phyloP scores from a whole-genome alignment of 805 yeast genomes.

The Metschnikowia santaceciliae region DNA sequence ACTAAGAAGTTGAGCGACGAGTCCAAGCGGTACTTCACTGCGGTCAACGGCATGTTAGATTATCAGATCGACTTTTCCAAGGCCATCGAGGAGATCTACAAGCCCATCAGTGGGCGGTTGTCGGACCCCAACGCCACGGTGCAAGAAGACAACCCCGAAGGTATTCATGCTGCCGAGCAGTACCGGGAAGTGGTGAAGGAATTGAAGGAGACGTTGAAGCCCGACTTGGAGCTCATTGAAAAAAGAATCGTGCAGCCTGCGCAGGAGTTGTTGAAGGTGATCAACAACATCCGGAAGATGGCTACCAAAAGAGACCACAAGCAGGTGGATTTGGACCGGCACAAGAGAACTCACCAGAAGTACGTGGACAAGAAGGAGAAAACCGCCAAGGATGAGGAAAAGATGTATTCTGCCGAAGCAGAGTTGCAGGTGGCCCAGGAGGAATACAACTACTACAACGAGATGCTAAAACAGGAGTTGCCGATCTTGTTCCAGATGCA shows the following conservation, averaged over 20 bases:
- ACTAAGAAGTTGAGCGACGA: constrained; percentile 88
- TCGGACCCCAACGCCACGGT: constrained; percentile 83
- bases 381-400: constrained; percentile 87
- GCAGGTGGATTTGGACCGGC: constrained; percentile 90
- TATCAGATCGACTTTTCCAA: constrained; percentile 94
- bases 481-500: constrained; percentile 86
- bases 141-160: constrained; percentile 95
- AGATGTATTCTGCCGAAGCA: constrained; percentile 81
- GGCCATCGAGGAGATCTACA: constrained; percentile 92
- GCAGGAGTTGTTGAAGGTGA: constrained; percentile 79
- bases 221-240: constrained; percentile 90
- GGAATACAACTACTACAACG: constrained; percentile 94
- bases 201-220: constrained; percentile 78
- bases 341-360: constrained; percentile 62
- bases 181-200: constrained; percentile 86
- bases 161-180: constrained; percentile 90
- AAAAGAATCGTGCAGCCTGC: constrained; percentile 88
- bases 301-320: constrained; percentile 93
- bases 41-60: constrained; percentile 89
- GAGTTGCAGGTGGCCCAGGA: constrained; percentile 88
- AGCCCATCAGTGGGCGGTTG: constrained; percentile 90
- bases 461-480: constrained; percentile 85
- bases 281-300: constrained; percentile 84
- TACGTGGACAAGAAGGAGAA: constrained; percentile 79
- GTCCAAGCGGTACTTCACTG: constrained; percentile 82